Percentiles rank a stretch among this genome's conserved stretches.
These are phyloP conservation scores for Mycosarcoma mackinlayi DNA, from an alignment of 1,284 basidiomycete genomes.

Conservation along the genomic window DNA sequence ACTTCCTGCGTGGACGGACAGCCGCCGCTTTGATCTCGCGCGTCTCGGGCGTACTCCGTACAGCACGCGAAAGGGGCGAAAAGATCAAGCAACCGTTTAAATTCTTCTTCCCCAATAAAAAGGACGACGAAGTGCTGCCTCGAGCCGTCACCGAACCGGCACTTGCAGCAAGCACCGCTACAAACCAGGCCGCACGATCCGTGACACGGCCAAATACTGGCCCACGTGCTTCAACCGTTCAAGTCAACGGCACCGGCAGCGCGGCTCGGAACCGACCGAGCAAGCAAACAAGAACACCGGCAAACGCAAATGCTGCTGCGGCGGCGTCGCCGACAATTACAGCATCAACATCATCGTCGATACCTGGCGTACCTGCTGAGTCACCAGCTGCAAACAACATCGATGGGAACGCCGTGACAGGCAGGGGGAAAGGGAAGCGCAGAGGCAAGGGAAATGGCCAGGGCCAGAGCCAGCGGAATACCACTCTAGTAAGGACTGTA, in stretches of 20 bases:
- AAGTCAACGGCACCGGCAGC: no score
- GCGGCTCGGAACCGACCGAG: not conserved
- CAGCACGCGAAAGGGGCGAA: slow-evolving; percentile 29
- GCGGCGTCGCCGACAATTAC: not conserved
- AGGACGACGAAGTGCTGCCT: slow-evolving; percentile 15
- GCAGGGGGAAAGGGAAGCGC: slow-evolving; percentile 10
- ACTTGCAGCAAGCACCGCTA: not conserved
- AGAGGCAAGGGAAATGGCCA: slow-evolving; percentile 10
- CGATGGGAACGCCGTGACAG: no score
- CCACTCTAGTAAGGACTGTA: not conserved
- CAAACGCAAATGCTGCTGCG: not conserved
- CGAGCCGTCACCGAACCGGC: slow-evolving; percentile 15
- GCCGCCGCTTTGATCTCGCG: slow-evolving; percentile 35
- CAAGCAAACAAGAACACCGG: not conserved
- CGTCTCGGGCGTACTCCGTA: slow-evolving; percentile 29
- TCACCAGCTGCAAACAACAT: not conserved
- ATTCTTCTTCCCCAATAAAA: slow-evolving; percentile 43
- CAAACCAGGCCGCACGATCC: no score
- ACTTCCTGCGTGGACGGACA: slow-evolving; percentile 37
- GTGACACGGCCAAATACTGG: not conserved
- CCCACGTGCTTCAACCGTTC: no score
- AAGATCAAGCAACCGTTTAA: slow-evolving; percentile 47
- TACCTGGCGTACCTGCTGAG: not conserved
- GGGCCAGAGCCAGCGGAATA: not conserved
- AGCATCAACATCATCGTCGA: not conserved